Evolutionary conservation across 192 early-diverging fungal genomes (phyloP), one percentile per base, ranked within the genome.

Genomic region (Nowakowskiella sp.): DNA sequence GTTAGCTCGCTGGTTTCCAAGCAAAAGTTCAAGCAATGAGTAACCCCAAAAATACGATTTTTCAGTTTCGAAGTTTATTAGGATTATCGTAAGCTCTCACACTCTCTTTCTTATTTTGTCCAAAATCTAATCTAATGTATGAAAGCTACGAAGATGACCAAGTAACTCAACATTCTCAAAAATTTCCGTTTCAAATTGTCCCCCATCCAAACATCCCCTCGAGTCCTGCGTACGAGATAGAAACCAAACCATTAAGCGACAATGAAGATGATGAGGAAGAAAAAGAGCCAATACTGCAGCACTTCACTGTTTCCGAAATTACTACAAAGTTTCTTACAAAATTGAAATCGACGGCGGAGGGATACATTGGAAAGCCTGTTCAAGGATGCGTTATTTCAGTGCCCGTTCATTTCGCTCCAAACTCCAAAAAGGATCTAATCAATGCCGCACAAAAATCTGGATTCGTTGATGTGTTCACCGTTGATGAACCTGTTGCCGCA

Each of bases 1-100:
- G 10, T 3, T 24, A 77, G 74, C 55, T 78, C 22, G 64, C 58
- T 7, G 69, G 77, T 42, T 69, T 83, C 24, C 88, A 92, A 56
- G 92, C 91, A 49, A 84, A 86, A 67, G 70, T 78, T 60, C 90
- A 93, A 76, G 77, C 85, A 44, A 76, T 88, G 57, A 78, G 87
- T 68, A 92, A 98, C 71, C 82, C 88, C 33, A 75, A 81, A 53
- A 90, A 87, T 71, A 98, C 93, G n/a, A 83, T 97, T 51, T 62
- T 76, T 39, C 85, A 88, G 49, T 98, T 98, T 74, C 69, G 84
- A 48, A 81, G 82, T 55, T 74, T 92, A 44, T 71, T 98, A 26
- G 93, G 95, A 33, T 81, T 83, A 62, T 80, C 68, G 86, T 89
- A 72, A 44, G 67, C 70, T 55, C 16, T 39, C 27, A 36, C 22